A percentile compares a stretch with the other conserved stretches of the same genome.
These are phyloP conservation scores for Coffea canephora DNA, from an alignment of 257 asterid genomes.

Conservation along the genomic window DNA sequence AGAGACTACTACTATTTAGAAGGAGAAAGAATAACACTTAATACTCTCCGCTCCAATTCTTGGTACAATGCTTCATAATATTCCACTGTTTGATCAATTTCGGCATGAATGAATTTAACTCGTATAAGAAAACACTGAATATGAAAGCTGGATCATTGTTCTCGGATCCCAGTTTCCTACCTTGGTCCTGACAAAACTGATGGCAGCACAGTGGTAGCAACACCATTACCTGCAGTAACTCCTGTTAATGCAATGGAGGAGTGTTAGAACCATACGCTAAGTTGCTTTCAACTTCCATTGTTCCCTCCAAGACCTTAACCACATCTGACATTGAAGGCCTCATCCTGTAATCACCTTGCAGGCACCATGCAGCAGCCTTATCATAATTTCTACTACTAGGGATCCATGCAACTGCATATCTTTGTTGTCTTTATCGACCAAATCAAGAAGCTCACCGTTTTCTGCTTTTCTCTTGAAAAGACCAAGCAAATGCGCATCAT, in stretches of 20 bases:
- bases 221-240: not conserved
- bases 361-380: slow-evolving; percentile 27
- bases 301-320: slow-evolving; percentile 24
- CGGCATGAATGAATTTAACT: too few relatives aligned
- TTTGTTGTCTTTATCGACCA: slow-evolving; percentile 15
- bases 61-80: too few relatives aligned
- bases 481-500: slow-evolving; percentile 13
- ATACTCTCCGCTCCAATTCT: too few relatives aligned
- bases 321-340: slow-evolving; percentile 34
- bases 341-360: slow-evolving; percentile 14
- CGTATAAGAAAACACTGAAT: too few relatives aligned
- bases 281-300: slow-evolving; percentile 7
- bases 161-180: not conserved
- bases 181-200: slow-evolving; percentile 21
- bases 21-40: too few relatives aligned
- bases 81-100: too few relatives aligned
- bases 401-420: slow-evolving; percentile 18
- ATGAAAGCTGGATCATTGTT: not conserved
- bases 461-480: slow-evolving; percentile 14
- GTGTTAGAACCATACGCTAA: slow-evolving; percentile 9
- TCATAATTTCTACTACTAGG: slow-evolving; percentile 18
- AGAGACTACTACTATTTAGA: not conserved
- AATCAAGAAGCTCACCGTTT: slow-evolving; percentile 8
- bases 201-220: slow-evolving; percentile 4
- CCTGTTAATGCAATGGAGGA: not conserved